Conservation (phyloP, 2,329 filamentous ascomycete genomes). For the Microdochium trichocladiopsis region DNA sequence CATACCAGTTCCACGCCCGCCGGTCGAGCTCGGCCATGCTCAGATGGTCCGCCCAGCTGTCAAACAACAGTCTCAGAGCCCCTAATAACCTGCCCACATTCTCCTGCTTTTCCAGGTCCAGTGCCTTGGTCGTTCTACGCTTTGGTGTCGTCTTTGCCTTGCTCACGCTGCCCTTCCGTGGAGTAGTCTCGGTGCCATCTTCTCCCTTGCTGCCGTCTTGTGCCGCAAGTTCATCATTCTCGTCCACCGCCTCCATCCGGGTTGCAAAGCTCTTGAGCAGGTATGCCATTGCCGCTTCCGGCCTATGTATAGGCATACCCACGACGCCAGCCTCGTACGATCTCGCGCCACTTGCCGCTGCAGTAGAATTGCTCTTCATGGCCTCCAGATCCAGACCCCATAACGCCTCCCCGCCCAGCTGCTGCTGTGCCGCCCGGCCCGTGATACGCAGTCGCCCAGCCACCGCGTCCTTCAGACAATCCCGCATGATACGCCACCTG, state of each 20-base stretch:
- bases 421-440: constrained; percentile 25
- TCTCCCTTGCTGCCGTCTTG: constrained; percentile 1
- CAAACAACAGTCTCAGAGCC: constrained; percentile 63
- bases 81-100: constrained; percentile 65
- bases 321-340: constrained; percentile 25
- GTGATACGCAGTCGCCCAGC: constrained; percentile 39
- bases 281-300: constrained; percentile 59
- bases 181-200: constrained; percentile 2
- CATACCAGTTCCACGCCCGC: constrained; percentile 78
- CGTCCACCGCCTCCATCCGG: constrained; percentile 14
- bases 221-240: constrained; percentile 3
- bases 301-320: constrained; percentile 66
- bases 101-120: constrained; percentile 56
- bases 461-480: constrained; percentile 46
- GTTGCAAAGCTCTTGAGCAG: constrained; percentile 53
- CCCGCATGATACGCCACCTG: constrained; percentile 55
- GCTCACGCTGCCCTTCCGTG: constrained; percentile 6
- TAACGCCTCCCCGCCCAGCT: constrained; percentile 43
- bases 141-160: constrained; percentile 25
- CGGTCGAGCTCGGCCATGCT: constrained; percentile 61
- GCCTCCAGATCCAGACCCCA: constrained; percentile 54
- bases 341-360: constrained; percentile 14
- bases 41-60: constrained; percentile 66
- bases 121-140: constrained; percentile 43
- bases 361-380: constrained; percentile 31